Conservation (phyloP, 495 filamentous ascomycete species). For the Tuber aestivum region DNA sequence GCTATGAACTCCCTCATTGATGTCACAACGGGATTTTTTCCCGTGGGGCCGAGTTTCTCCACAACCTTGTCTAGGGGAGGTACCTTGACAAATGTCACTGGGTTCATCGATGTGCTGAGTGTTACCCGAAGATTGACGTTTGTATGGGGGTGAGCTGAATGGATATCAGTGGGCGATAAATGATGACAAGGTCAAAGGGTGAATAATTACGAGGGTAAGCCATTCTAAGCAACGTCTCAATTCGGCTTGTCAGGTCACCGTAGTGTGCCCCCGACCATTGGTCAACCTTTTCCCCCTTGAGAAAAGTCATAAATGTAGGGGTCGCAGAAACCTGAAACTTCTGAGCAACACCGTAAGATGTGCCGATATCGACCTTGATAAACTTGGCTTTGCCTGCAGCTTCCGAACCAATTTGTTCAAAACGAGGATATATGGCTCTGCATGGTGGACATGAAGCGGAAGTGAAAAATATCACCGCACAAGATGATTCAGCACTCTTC, state of each 20-base stretch:
- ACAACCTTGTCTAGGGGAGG: constrained; percentile 80
- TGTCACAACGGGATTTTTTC: constrained; percentile 51
- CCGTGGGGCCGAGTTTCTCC: constrained; percentile 60
- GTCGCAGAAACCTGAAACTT: constrained; percentile 68
- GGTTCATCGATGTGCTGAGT: constrained; percentile 55
- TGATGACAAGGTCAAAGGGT: not conserved
- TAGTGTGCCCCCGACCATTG: constrained; percentile 75
- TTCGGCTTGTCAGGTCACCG: constrained; percentile 60
- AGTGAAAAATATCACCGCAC: constrained; percentile 88
- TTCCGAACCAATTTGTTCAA: constrained; percentile 72
- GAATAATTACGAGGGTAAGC: constrained; percentile 53
- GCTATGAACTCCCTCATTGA: constrained; percentile 62
- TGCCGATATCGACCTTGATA: constrained; percentile 75
- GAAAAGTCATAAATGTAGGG: constrained; percentile 85
- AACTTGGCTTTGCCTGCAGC: constrained; percentile 62
- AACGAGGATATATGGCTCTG: constrained; percentile 74
- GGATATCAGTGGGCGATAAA: constrained; percentile 6
- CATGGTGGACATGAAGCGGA: constrained; percentile 81
- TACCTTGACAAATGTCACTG: constrained; percentile 68
- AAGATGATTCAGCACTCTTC: constrained; percentile 54
- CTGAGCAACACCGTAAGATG: constrained; percentile 58
- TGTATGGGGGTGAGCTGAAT: constrained; percentile 62
- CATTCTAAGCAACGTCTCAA: constrained; percentile 68
- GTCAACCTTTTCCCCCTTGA: constrained; percentile 68
- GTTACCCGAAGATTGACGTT: constrained; percentile 64